These are phyloP conservation scores for Sisymbrium irio DNA, from an alignment of 345 rosid species.

Conservation along the genomic window DNA sequence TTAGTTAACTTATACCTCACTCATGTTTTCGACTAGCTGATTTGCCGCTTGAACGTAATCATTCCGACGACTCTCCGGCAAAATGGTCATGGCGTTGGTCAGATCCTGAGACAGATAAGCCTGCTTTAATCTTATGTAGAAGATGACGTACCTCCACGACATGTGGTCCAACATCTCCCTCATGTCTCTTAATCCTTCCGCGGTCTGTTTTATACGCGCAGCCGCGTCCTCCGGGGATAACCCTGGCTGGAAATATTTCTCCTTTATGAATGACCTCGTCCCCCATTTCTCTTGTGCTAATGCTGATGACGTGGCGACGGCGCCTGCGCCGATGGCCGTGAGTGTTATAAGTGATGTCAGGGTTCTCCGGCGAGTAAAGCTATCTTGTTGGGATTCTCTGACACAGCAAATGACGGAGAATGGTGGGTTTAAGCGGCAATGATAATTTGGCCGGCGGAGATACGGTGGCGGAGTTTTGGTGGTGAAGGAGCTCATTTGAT, in stretches of 20 bases:
- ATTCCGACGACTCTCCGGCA: constrained; percentile 55
- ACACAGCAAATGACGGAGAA: constrained; percentile 30
- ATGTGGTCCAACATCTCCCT: constrained; percentile 84
- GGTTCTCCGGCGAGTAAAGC: constrained; percentile 41
- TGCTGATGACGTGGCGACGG: constrained; percentile 32
- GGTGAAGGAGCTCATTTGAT: constrained; percentile 49
- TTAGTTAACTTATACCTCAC: constrained; percentile 44
- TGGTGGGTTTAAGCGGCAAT: constrained; percentile 16
- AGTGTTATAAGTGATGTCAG: constrained; percentile 37
- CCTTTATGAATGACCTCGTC: constrained; percentile 60
- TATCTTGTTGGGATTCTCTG: constrained; percentile 26
- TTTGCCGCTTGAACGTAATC: constrained; percentile 73
- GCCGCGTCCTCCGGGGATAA: constrained; percentile 80
- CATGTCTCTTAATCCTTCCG: constrained; percentile 71
- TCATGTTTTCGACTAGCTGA: constrained; percentile 69
- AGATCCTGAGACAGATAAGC: constrained; percentile 81
- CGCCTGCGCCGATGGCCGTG: constrained; percentile 38
- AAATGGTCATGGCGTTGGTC: constrained; percentile 56
- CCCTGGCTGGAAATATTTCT: constrained; percentile 66
- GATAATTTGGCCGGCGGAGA: constrained; percentile 40
- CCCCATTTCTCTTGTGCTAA: constrained; percentile 79
- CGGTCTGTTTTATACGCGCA: constrained; percentile 83
- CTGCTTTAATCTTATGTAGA: constrained; percentile 68
- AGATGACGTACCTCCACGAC: constrained; percentile 90
- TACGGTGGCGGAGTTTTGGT: constrained; percentile 34